Conservation (phyloP, 768 basidiomycete species). For the Hysterangium stoloniferum region DNA sequence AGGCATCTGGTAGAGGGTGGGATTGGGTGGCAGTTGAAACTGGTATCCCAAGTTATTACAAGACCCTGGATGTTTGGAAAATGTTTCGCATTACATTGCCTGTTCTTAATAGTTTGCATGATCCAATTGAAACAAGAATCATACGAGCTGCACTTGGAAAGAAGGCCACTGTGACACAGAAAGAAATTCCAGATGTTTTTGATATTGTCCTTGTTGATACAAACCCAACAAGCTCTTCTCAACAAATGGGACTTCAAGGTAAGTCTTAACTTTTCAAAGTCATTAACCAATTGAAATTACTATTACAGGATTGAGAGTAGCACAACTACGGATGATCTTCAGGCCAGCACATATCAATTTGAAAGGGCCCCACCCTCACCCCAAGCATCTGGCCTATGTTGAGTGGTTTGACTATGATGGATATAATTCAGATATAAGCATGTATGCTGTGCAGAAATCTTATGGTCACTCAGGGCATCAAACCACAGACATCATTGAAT, state of each 20-base stretch:
- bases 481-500: neutral
- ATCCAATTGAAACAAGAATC: neutral
- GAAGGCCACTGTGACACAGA: too few relatives aligned
- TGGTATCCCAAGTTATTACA: neutral
- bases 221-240: neutral
- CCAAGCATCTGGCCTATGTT: constrained; percentile 18
- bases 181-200: neutral
- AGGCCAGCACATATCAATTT: constrained; percentile 8
- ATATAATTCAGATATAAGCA: neutral
- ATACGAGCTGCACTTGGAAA: neutral
- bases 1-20: neutral
- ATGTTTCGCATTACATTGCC: constrained; percentile 12
- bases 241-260: neutral
- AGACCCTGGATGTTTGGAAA: neutral
- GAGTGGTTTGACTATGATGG: constrained; percentile 17
- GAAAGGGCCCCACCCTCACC: constrained; percentile 4
- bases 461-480: neutral
- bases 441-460: neutral
- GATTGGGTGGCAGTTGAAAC: neutral
- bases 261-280: neutral
- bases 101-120: constrained; percentile 21
- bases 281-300: neutral
- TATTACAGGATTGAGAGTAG: constrained; percentile 5
- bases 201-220: neutral
- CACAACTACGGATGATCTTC: constrained; percentile 14